Conservation (phyloP, 225 moss, liverwort and hornwort species). For the Marchantia polymorpha region DNA sequence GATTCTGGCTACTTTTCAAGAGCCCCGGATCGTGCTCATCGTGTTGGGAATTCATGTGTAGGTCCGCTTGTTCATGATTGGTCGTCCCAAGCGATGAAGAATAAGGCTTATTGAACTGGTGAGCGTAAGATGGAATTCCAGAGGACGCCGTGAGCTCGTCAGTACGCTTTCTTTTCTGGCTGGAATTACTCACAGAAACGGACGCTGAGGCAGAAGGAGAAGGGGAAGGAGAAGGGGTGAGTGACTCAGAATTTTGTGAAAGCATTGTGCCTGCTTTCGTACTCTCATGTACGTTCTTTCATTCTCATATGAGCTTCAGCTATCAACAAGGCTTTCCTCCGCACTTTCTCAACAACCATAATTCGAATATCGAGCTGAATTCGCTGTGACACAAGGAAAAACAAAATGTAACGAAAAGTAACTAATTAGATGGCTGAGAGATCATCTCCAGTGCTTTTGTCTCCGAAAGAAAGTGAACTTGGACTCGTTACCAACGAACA, state of each 20-base stretch:
- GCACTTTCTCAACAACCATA: not conserved
- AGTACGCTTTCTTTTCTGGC: slow-evolving; percentile 46
- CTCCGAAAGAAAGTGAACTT: no score
- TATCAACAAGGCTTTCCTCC: not conserved
- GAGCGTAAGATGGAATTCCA: slow-evolving; percentile 34
- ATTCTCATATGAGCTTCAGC: not conserved
- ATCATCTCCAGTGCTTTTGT: no score
- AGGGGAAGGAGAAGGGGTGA: slow-evolving; percentile 45
- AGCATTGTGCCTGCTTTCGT: slow-evolving; percentile 31
- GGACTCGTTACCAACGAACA: no score
- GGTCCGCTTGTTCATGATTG: slow-evolving; percentile 36
- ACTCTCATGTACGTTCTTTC: not conserved
- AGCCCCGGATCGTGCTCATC: slow-evolving; percentile 44
- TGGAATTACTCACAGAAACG: slow-evolving; percentile 36
- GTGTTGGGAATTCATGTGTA: slow-evolving; percentile 44
- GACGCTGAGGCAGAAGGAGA: slow-evolving; percentile 49
- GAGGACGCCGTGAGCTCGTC: slow-evolving; percentile 37
- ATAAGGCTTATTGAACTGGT: slow-evolving; percentile 35
- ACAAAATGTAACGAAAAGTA: no score
- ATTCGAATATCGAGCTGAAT: not conserved
- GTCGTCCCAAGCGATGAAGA: slow-evolving; percentile 30
- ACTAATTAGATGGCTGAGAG: no score
- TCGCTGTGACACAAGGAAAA: not conserved
- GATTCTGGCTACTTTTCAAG: slow-evolving; percentile 31
- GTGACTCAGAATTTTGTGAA: slow-evolving; percentile 43